These are phyloP conservation scores for Metschnikowia reukaufii DNA, from an alignment of 805 yeast species.

Conservation along the genomic window DNA sequence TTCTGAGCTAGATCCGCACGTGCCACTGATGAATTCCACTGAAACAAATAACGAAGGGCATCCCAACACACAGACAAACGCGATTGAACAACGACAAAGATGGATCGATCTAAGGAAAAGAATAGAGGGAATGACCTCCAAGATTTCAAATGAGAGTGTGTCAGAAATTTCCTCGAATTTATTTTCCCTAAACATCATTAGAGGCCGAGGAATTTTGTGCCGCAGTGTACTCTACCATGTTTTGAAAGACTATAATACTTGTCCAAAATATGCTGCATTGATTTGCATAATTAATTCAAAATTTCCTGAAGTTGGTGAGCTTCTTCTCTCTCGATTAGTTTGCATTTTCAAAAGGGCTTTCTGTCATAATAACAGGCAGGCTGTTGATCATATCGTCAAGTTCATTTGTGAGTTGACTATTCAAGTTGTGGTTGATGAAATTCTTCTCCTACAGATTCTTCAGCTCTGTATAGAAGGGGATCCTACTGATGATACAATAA, in stretches of 20 bases:
- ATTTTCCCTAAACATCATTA: slow-evolving; percentile 54
- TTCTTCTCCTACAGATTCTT: slow-evolving; percentile 34
- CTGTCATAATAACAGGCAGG: slow-evolving; percentile 24
- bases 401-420: slow-evolving; percentile 66
- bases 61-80: background rate
- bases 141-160: slow-evolving; percentile 30
- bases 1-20: no score
- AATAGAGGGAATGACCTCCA: slow-evolving; percentile 50
- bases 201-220: slow-evolving; percentile 64
- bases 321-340: slow-evolving; percentile 52
- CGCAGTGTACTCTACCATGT: slow-evolving; percentile 57
- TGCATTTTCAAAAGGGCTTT: slow-evolving; percentile 58
- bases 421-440: slow-evolving; percentile 49
- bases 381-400: slow-evolving; percentile 43
- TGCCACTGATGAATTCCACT: background rate
- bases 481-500: slow-evolving; percentile 57
- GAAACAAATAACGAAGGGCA: background rate
- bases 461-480: slow-evolving; percentile 35
- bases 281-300: slow-evolving; percentile 62
- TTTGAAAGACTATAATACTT: slow-evolving; percentile 34
- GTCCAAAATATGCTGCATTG: slow-evolving; percentile 57
- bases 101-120: slow-evolving; percentile 56
- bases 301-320: slow-evolving; percentile 66
- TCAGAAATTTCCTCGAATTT: slow-evolving; percentile 44
- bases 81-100: slow-evolving; percentile 43